phyloP scores from a whole-genome alignment of 179 eudicot genomes.

The Pouteria campechiana region DNA sequence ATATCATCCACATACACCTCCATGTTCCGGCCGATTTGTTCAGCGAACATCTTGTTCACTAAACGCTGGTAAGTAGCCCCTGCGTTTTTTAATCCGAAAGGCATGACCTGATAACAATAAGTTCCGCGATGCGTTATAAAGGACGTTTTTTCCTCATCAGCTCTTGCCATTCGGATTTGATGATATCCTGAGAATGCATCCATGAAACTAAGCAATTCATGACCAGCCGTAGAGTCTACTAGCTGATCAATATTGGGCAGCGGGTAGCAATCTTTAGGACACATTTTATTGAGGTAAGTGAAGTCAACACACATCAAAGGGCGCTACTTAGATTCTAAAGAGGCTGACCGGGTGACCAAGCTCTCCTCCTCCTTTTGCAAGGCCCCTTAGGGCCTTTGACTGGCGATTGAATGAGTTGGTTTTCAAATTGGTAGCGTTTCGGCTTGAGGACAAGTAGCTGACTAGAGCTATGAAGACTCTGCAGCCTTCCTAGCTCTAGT shows the following conservation, averaged over 20 bases:
- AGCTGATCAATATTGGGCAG: not conserved
- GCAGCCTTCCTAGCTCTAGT: too few relatives aligned
- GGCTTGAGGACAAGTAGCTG: too few relatives aligned
- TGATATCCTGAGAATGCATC: too few relatives aligned
- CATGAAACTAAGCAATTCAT: not conserved
- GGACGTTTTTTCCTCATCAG: not conserved
- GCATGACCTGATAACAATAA: not conserved
- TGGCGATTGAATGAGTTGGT: too few relatives aligned
- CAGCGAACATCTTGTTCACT: not conserved
- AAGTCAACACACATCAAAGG: constrained; percentile 1
- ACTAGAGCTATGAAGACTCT: too few relatives aligned
- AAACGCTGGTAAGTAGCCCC: constrained; percentile 1
- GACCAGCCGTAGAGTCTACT: not conserved
- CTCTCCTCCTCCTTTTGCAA: too few relatives aligned
- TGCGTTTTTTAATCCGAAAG: not conserved
- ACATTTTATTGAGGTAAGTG: not conserved
- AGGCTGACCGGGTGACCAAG: too few relatives aligned
- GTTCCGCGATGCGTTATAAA: not conserved
- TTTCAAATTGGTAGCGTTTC: too few relatives aligned
- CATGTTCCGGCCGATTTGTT: not conserved
- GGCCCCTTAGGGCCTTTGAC: too few relatives aligned
- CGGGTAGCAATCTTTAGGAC: not conserved
- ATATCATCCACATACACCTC: not conserved
- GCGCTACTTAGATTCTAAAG: too few relatives aligned
- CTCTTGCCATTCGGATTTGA: not conserved